Base-by-base conservation (phyloP, 495 filamentous ascomycete genomes). In the Evernia prunastri region DNA sequence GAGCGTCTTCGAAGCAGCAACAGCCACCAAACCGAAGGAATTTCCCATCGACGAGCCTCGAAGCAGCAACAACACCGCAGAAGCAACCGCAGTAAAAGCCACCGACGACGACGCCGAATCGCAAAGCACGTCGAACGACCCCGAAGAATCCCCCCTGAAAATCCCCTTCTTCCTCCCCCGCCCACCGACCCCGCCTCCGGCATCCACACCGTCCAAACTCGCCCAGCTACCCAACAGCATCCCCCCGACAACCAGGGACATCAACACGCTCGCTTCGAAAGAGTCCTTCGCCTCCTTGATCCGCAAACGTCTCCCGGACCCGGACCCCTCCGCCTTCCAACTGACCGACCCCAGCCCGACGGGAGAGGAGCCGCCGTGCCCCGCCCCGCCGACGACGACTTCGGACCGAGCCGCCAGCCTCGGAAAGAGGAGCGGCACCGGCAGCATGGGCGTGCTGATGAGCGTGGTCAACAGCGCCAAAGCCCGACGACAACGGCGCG, bases 381-480 rank as follows among this genome's bases (percentile, higher is more conserved):
- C 42, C 3, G 54, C n/a, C 11, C 56, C 37, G 13, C n/a, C 51
- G 43, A n/a, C 37, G 13, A 13, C 51, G 43, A n/a, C 35, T 25
- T 3, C 31, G 4, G 12, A 35, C 8, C 33, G 56, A 20, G 35
- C 60, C 36, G 4, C 18, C 29, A 35, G 29, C 17, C 51, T 33
- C 0, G 51, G 29, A 0, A 33, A 33, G 29, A 33, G 51, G 7
- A 33, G 15, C n/a, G 29, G 51, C 29, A 54, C 51, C 27, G 51
- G 51, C 51, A 63, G 60, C n/a, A 31, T 67, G 27, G 40, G 66
- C 42, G 59, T 40, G 20, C 12, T 67, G 17, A 60, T 61, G 49
- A 59, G 42, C 1, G 66, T 56, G 1, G 66, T 67, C 25, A 31
- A 51, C 17, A 61, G 40, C 17, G 66, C 66, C 11, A 63, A 43